Base-by-base conservation (phyloP, 345 rosid species). In the Kandelia obovata region DNA sequence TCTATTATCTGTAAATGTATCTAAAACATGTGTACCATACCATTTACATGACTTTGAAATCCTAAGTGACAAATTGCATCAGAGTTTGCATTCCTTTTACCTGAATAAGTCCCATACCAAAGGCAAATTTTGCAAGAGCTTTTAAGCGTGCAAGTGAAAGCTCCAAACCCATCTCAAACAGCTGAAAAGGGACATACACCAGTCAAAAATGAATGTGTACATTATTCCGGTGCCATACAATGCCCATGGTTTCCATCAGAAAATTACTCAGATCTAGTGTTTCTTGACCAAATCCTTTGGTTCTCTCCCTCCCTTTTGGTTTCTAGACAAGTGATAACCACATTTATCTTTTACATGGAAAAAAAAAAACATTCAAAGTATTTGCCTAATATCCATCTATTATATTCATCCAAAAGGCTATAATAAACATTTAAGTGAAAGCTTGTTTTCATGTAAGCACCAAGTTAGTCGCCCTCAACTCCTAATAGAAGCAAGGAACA, bases 81-180 rank as follows among this genome's bases (percentile, higher is more conserved):
- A 56, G 11, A 66, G 52, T 35, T 28, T 76, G 25, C 49, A 5
- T 70, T 62, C 30, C 68, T 64, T 78, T 73, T 74, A 94, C 98
- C 98, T 94, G 98, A 80, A 97, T 77, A 73, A 94, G 73, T 70
- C 98, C 98, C 95, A 94, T 82, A 80, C 98, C 98, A 76, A 94
- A 94, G 72, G 97, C 96, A 76, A 79, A 94, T 80, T 88, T 94
- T 61, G 98, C 97, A 11, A 94, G 96, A 81, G 98, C 97, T 75
- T 94, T 94, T 5, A 94, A 79, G 26, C 98, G 96, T 13, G 92
- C 97, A 83, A 94, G 86, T 39, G 98, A 94, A 71, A 94, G 97
- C 88, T 94, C 98, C 65, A 94, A 79, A 47, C 98, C 98, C 98
- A 94, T 94, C 86, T 94, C 98, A 70, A 94, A 94, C 43, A 94